phyloP scores from a whole-genome alignment of 257 asterid genomes.

The Nicotiana paniculata region DNA sequence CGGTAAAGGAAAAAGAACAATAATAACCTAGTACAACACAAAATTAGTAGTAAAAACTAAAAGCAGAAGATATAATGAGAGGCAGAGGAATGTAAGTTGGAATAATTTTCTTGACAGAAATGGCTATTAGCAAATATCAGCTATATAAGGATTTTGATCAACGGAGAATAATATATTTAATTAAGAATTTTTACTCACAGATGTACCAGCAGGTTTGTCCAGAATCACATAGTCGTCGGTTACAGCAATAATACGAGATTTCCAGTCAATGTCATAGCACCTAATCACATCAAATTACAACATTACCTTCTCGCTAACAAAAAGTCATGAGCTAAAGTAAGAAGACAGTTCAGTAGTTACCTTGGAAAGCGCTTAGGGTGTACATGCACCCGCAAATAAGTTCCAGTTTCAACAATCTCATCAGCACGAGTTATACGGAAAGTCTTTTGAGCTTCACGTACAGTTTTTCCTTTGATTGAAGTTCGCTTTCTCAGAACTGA shows the following conservation, averaged over 20 bases:
- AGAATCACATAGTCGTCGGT: slow-evolving; percentile 65
- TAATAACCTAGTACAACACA: background rate
- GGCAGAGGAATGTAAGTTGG: background rate
- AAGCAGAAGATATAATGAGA: background rate
- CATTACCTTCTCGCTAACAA: background rate
- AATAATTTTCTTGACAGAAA: background rate
- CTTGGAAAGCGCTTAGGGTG: slow-evolving; percentile 98
- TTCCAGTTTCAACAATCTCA: slow-evolving; percentile 85
- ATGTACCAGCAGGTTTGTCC: slow-evolving; percentile 97
- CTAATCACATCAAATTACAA: slow-evolving; percentile 31
- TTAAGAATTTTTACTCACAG: slow-evolving; percentile 44
- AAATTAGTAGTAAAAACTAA: background rate
- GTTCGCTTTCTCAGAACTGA: slow-evolving; percentile 51
- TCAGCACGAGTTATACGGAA: slow-evolving; percentile 50
- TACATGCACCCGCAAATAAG: slow-evolving; percentile 86
- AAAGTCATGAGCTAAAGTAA: background rate
- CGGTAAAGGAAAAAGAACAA: background rate
- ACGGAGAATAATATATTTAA: background rate
- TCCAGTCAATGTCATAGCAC: slow-evolving; percentile 95
- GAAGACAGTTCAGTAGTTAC: slow-evolving; percentile 25
- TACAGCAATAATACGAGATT: slow-evolving; percentile 74
- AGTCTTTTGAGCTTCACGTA: slow-evolving; percentile 86
- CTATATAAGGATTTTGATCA: background rate
- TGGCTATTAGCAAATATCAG: background rate
- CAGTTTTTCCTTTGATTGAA: slow-evolving; percentile 83